Conservation (phyloP, 2,329 filamentous ascomycete genomes). For the Pseudogymnoascus sp. region DNA sequence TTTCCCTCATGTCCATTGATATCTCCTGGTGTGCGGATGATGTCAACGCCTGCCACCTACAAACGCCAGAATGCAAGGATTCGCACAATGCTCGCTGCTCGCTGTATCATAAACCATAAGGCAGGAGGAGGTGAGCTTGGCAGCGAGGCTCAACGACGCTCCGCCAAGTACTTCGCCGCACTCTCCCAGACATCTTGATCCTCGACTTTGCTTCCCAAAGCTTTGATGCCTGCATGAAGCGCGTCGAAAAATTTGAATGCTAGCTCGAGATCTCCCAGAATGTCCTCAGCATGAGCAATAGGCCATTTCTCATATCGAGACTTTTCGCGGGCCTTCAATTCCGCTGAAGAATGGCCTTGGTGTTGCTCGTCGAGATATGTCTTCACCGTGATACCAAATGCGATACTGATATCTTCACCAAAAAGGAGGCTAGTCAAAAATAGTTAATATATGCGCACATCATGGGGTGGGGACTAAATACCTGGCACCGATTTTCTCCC, state of each 20-base stretch:
- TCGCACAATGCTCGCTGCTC: constrained; percentile 4
- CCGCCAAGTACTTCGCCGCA: constrained; percentile 43
- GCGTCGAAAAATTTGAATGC: constrained; percentile 51
- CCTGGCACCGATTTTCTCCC: constrained; percentile 62
- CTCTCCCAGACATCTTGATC: constrained; percentile 45
- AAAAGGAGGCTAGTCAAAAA: constrained; percentile 51
- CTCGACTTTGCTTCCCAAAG: constrained; percentile 41
- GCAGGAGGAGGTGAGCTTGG: neutral
- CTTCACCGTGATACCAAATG: constrained; percentile 70
- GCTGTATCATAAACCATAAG: constrained; percentile 6
- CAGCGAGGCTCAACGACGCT: constrained; percentile 18
- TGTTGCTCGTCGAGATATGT: constrained; percentile 69
- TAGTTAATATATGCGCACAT: constrained; percentile 6
- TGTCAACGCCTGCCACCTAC: constrained; percentile 4
- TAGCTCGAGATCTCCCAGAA: constrained; percentile 52
- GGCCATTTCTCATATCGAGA: constrained; percentile 38
- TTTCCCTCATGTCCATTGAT: constrained; percentile 1
- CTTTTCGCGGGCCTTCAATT: constrained; percentile 38
- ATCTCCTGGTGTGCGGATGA: neutral
- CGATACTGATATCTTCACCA: constrained; percentile 61
- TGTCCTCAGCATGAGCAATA: constrained; percentile 46
- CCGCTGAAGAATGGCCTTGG: constrained; percentile 45
- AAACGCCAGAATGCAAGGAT: constrained; percentile 6
- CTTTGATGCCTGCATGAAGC: constrained; percentile 49
- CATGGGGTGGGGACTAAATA: constrained; percentile 30